Base-by-base conservation (phyloP, 1,284 basidiomycete genomes). In the Moesziomyces parantarcticus region DNA sequence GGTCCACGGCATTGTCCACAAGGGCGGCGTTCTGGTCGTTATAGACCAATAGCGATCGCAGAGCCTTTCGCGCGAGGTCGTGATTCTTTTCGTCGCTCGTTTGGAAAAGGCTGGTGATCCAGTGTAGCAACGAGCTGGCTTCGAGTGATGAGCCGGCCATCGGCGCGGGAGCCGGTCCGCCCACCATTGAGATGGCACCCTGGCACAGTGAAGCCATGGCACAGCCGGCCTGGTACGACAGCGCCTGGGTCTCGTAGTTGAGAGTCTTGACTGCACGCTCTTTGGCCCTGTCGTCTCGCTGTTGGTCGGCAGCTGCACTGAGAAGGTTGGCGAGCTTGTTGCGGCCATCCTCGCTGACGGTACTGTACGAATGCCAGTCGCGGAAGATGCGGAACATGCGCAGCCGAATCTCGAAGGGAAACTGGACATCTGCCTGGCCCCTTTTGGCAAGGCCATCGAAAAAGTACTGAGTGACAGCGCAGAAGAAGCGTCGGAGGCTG, bases 331-430 rank as follows among this genome's bases (percentile, higher is more conserved):
- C 88, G 48, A 92, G 86, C 52, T 92, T 89, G 62, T 90, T 91
- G 80, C 90, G 92, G 25, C 90, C 89, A 16, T 87, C 86, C 64
- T 93, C 92, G 1, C 89, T 88, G 76, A 92, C 89, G 48, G 89
- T 88, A 8, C 92, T 93, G 55, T 92, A 88, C 75, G 92, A 90
- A 83, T 94, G 96, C 95, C 95, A 97, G 75, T 96, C 94, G 83
- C 94, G 92, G 78, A 94, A 95, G 43, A 94, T 86, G 46, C 91
- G 89, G 84, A 93, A 97, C 50, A 97, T 86, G 9, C 90, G 88
- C 9, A 94, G 87, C 75, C 93, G 90, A 84, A 90, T 90, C 56
- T 92, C 89, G 9, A 88, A 86, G 5, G 91, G 89, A 55, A 93
- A 89, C 82, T 92, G 92, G 2, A 90, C 87, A 59, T 93, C 92